These are phyloP conservation scores for Geranium brycei DNA, from an alignment of 345 rosid species.

Conservation along the genomic window DNA sequence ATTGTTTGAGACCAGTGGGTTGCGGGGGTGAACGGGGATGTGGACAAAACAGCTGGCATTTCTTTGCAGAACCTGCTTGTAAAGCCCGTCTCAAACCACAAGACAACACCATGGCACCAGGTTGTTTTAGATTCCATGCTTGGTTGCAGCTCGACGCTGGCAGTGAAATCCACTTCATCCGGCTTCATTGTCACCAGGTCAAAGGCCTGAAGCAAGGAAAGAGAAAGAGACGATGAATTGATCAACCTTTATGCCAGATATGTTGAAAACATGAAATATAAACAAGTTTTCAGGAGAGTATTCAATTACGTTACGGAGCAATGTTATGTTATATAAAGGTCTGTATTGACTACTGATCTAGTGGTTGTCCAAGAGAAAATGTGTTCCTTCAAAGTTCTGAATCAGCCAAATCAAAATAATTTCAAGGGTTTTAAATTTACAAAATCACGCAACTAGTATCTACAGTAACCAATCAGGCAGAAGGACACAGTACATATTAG, in stretches of 20 bases:
- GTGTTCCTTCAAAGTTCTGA: too few relatives aligned
- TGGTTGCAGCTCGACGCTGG: conserved; percentile 34
- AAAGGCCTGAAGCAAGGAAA: conserved; percentile 36
- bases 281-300: too few relatives aligned
- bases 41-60: conserved; percentile 54
- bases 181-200: conserved; percentile 76
- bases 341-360: too few relatives aligned
- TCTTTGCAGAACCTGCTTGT: conserved; percentile 83
- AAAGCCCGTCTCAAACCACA: conserved; percentile 93
- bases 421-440: too few relatives aligned
- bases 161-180: conserved; percentile 86
- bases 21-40: conserved; percentile 68
- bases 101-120: conserved; percentile 61
- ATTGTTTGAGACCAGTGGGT: conserved; percentile 94
- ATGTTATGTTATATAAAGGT: too few relatives aligned
- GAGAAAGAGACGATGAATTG: background rate
- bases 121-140: conserved; percentile 14
- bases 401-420: too few relatives aligned
- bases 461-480: too few relatives aligned
- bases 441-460: too few relatives aligned
- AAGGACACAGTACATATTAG: too few relatives aligned
- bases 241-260: background rate
- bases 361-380: too few relatives aligned
- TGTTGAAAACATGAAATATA: too few relatives aligned
- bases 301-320: too few relatives aligned